Conservation (phyloP, 1,139 yeast species). For the Pichia sp. region DNA sequence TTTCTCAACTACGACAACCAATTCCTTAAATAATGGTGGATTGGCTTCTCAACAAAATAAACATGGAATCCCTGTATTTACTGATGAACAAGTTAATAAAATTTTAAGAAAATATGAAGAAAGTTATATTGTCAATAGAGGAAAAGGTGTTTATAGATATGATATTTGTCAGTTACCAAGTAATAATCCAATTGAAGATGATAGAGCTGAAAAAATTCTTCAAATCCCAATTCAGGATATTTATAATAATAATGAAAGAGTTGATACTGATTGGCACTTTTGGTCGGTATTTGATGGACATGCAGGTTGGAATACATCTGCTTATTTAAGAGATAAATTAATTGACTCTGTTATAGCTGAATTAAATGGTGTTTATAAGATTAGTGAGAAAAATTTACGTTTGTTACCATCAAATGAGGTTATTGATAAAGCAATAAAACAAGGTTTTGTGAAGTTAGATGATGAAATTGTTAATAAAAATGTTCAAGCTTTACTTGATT, state of each 20-base stretch:
- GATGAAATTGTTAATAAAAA: conserved; percentile 78
- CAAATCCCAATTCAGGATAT: conserved; percentile 64
- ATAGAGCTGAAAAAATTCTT: conserved; percentile 78
- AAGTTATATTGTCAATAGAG: conserved; percentile 71
- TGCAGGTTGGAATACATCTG: conserved; percentile 92
- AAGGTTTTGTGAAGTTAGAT: conserved; percentile 78
- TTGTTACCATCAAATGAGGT: conserved; percentile 57
- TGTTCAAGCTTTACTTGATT: conserved; percentile 59
- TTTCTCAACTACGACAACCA: conserved; percentile 37
- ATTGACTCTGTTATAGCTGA: conserved; percentile 74
- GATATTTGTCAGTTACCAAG: conserved; percentile 88
- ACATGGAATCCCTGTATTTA: conserved; percentile 37
- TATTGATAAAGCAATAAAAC: conserved; percentile 73
- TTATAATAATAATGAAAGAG: conserved; percentile 44
- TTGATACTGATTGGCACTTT: conserved; percentile 82
- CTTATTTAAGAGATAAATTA: conserved; percentile 73
- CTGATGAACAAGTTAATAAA: conserved; percentile 69
- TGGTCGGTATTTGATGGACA: conserved; percentile 98
- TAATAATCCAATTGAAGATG: conserved; percentile 93
- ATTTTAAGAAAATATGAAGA: conserved; percentile 72
- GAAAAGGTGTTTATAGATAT: conserved; percentile 87
- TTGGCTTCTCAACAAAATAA: conserved; percentile 37
- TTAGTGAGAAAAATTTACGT: conserved; percentile 40
- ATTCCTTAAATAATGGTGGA: conserved; percentile 35
- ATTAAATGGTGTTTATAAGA: conserved; percentile 60